Evolutionary conservation across 768 basidiomycete genomes (phyloP).

Genomic region (Mycena metata): DNA sequence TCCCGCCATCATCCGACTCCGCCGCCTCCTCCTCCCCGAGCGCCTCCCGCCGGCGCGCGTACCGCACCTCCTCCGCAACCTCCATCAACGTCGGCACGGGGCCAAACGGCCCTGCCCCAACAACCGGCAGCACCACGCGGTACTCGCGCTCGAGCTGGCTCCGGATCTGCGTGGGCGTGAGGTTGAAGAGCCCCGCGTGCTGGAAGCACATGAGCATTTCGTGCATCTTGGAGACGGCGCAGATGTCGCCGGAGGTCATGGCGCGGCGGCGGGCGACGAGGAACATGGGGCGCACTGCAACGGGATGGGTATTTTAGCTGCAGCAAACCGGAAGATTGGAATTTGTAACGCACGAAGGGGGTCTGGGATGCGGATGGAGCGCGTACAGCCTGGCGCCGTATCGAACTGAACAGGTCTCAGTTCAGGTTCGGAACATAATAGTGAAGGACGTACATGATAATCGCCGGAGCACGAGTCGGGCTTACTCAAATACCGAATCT

Average conservation of each 20-base stretch:
- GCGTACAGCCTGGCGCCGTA: background rate
- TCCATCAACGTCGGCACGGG: background rate
- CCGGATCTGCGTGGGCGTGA: constrained; percentile 1
- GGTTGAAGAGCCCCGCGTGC: background rate
- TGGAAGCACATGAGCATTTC: background rate
- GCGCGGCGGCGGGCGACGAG: constrained; percentile 28
- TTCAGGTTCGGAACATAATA: background rate
- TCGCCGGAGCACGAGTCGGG: background rate
- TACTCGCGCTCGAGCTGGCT: constrained; percentile 25
- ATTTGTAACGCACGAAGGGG: background rate
- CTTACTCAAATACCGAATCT: constrained; percentile 3
- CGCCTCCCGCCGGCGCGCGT: background rate
- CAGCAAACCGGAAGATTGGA: background rate
- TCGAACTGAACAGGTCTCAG: constrained; percentile 8
- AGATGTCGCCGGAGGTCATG: constrained; percentile 10
- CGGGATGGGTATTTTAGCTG: background rate
- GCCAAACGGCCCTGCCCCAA: background rate
- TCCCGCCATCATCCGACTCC: too few relatives aligned
- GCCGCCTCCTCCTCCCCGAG: background rate
- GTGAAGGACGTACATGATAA: constrained; percentile 1
- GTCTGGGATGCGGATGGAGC: constrained; percentile 8
- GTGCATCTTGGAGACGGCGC: constrained; percentile 13
- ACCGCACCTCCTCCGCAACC: background rate
- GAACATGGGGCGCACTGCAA: constrained; percentile 1
- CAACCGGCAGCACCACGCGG: constrained; percentile 1